These are phyloP conservation scores for Hanseniaspora opuntiae DNA, from an alignment of 805 yeast genomes.

Conservation along the genomic window DNA sequence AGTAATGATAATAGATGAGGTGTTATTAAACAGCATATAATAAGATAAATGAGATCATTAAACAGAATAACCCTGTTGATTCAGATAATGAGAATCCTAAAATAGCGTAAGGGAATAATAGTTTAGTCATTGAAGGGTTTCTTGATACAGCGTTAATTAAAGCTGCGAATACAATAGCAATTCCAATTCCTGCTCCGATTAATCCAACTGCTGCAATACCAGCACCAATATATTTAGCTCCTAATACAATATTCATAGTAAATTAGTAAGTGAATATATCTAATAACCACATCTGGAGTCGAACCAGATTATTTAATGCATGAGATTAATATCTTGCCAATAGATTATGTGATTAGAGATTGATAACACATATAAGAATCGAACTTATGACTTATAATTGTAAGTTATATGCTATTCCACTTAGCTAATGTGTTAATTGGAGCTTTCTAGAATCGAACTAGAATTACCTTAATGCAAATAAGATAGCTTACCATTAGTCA, in stretches of 20 bases:
- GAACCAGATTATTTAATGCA: background rate
- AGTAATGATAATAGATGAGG: constrained; percentile 7
- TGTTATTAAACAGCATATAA: constrained; percentile 12
- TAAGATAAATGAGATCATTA: constrained; percentile 13
- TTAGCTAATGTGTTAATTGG: background rate
- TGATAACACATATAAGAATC: background rate
- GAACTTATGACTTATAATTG: background rate
- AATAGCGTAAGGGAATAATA: constrained; percentile 13
- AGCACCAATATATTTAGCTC: constrained; percentile 14
- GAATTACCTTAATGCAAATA: background rate
- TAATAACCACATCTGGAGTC: background rate
- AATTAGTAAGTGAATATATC: background rate
- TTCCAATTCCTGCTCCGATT: constrained; percentile 12
- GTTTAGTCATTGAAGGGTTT: constrained; percentile 11
- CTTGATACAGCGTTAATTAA: constrained; percentile 13
- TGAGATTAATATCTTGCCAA: background rate
- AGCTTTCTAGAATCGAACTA: background rate
- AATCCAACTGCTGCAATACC: constrained; percentile 12
- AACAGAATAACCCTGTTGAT: constrained; percentile 13
- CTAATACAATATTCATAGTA: constrained; percentile 12
- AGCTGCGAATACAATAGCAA: constrained; percentile 13
- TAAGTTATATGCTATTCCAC: background rate
- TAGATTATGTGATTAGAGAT: background rate
- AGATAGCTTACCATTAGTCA: background rate
- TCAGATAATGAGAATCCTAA: constrained; percentile 12